phyloP scores from a whole-genome alignment of 1,284 basidiomycete species.

The Macrocybe sp. region DNA sequence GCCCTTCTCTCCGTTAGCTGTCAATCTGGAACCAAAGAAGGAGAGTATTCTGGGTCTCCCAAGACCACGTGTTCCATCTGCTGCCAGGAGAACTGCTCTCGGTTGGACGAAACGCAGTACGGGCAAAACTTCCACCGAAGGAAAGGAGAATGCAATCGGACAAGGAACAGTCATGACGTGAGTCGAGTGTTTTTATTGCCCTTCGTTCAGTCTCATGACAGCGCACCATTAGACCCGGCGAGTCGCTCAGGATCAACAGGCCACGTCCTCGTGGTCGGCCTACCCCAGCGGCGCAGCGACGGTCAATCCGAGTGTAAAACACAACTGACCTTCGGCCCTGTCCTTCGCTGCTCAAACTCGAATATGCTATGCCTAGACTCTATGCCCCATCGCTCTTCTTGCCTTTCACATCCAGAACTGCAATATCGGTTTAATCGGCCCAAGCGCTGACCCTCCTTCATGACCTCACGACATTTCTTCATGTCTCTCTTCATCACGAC shows the following conservation, averaged over 20 bases:
- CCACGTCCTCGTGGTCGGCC: slow-evolving; percentile 58
- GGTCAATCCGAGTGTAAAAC: too few species aligned
- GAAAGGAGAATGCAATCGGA: slow-evolving; percentile 46
- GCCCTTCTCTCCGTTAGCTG: slow-evolving; percentile 34
- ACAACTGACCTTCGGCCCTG: too few species aligned
- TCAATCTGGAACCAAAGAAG: slow-evolving; percentile 29
- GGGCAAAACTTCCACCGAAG: slow-evolving; percentile 34
- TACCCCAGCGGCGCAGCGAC: slow-evolving; percentile 16
- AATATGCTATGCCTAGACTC: too few species aligned
- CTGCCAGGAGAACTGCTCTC: slow-evolving; percentile 47
- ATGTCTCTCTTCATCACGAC: too few species aligned
- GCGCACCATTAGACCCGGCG: slow-evolving; percentile 41
- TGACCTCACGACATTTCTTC: too few species aligned
- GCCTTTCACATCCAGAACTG: too few species aligned
- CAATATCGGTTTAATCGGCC: too few species aligned
- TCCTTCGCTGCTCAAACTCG: too few species aligned
- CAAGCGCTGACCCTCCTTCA: too few species aligned
- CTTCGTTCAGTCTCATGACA: neutral
- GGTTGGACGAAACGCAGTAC: slow-evolving; percentile 60
- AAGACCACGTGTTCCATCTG: slow-evolving; percentile 51
- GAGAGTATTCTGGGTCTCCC: slow-evolving; percentile 35
- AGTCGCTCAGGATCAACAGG: slow-evolving; percentile 59
- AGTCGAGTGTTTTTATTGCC: slow-evolving; percentile 22
- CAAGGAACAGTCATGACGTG: slow-evolving; percentile 46
- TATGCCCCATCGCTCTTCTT: too few species aligned